Evolutionary conservation across 768 basidiomycete species (phyloP), one percentile per base, ranked within the genome.

Genomic region (Podaxis sp.): DNA sequence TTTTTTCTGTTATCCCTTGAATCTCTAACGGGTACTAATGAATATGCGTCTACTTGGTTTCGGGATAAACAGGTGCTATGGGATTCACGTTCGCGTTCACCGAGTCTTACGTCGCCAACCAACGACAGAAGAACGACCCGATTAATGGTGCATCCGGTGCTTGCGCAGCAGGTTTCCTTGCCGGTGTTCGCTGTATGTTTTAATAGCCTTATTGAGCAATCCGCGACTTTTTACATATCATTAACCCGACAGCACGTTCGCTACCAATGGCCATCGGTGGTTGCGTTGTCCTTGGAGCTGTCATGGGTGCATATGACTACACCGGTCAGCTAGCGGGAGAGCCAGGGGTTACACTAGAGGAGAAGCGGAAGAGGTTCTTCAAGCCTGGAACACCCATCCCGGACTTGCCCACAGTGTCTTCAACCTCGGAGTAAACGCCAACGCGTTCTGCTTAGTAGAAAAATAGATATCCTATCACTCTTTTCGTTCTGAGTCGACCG

Each of bases 131-230:
- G 66, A 82, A 93, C 65, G 96, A 98, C 72, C 80, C 89, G 46
- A 69, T 91, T 64, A 97, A 94, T 69, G 90, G 91, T 54, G 89
- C 89, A 51, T 85, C 86, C 56, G 95, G 91, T 59, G 95, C 90
- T 60, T 96, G 94, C 77, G 94, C 94, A 53, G 94, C 94, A 56
- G 95, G 95, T 51, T 94, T 96, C 76, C 76, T 96, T 65, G 93
- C 93, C 33, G 95, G 95, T 57, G 75, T 96, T 61, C 83, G 92
- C 79, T 83, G 93, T 94, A 69, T 43, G 84, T 76, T 29, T 38
- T 47, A 13, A 50, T 15, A 59, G 55, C 17, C 66, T 24, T 36
- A 13, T 29, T 36, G 22, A 43, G 22, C 41, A 59, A 38, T 54
- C 27, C 63, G 56, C 25, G 66, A 71, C 11, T 19, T 13, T 51